Percentiles rank a stretch among this genome's conserved stretches.
Evolutionary conservation across 305 asterid species (phyloP).

Genomic region (Fraxinus greggii): DNA sequence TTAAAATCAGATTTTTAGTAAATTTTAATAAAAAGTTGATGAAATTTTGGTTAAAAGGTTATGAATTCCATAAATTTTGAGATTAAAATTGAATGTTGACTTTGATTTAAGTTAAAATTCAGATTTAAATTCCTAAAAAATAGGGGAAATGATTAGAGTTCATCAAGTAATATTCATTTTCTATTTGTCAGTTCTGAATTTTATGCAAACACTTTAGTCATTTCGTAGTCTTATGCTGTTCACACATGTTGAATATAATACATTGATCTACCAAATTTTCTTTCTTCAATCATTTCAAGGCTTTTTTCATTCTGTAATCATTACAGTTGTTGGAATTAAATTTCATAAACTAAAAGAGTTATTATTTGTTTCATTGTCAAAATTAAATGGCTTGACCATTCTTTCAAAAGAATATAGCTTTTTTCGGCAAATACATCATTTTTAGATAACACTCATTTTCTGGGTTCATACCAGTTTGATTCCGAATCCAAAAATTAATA

Average conservation of each 20-base stretch:
- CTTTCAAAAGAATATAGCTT: neutral
- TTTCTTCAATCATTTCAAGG: neutral
- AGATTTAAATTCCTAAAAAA: no score
- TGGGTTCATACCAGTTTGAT: neutral
- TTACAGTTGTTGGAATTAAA: neutral
- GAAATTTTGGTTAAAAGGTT: no score
- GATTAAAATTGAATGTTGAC: no score
- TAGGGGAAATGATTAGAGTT: neutral
- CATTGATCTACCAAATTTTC: neutral
- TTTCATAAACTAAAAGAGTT: neutral
- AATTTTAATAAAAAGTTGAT: no score
- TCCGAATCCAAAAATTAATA: neutral
- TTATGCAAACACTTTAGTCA: neutral
- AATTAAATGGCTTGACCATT: neutral
- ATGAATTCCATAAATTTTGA: no score
- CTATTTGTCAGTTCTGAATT: neutral
- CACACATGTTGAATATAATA: no score
- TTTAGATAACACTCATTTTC: neutral
- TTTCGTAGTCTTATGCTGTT: no score
- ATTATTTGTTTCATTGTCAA: neutral
- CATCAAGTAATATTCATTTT: neutral
- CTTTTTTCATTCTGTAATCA: neutral
- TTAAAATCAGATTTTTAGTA: no score
- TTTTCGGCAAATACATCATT: neutral
- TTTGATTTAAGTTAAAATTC: no score